A percentile compares a stretch with the other conserved stretches of the same genome.
These are phyloP conservation scores for Chlorella ohadii DNA, from an alignment of 139 green algal species.

Conservation along the genomic window DNA sequence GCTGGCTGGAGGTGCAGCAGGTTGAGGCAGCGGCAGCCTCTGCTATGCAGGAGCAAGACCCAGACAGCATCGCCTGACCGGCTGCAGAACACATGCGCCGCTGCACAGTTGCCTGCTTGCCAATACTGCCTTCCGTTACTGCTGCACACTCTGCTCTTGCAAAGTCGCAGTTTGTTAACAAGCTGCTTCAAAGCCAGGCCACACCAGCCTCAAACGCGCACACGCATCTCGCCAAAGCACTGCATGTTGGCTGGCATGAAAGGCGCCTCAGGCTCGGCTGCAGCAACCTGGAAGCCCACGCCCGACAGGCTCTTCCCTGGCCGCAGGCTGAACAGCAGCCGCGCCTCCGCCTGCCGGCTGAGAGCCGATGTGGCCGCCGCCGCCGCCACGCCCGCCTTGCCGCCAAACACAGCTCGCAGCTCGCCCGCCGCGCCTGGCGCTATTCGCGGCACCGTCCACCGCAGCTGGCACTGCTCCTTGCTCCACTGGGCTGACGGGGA, in stretches of 20 bases:
- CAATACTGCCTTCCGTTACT: no score
- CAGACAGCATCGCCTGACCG: no score
- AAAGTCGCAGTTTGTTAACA: no score
- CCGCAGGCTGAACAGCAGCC: slow-evolving; percentile 24
- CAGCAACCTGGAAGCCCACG: slow-evolving; percentile 25
- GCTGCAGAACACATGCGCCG: no score
- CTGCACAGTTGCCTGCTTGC: no score
- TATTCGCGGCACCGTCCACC: slow-evolving; percentile 30
- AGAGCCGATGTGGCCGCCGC: not conserved
- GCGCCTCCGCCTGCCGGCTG: slow-evolving; percentile 9
- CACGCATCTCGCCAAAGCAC: slow-evolving; percentile 24
- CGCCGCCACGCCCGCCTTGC: slow-evolving; percentile 6
- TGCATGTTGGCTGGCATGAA: slow-evolving; percentile 19
- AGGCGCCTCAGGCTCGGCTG: not conserved
- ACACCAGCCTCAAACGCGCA: not conserved
- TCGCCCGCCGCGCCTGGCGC: slow-evolving; percentile 4
- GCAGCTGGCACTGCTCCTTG: slow-evolving; percentile 29
- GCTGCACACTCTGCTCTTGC: no score
- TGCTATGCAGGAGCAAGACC: not conserved
- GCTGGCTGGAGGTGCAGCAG: not conserved
- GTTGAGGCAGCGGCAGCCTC: not conserved
- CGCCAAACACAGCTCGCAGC: slow-evolving; percentile 32
- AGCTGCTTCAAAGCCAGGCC: no score
- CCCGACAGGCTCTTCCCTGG: slow-evolving; percentile 43
- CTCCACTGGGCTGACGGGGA: slow-evolving; percentile 31